Conservation (phyloP, 2,329 filamentous ascomycete genomes). For the Fusarium gaditjirri region DNA sequence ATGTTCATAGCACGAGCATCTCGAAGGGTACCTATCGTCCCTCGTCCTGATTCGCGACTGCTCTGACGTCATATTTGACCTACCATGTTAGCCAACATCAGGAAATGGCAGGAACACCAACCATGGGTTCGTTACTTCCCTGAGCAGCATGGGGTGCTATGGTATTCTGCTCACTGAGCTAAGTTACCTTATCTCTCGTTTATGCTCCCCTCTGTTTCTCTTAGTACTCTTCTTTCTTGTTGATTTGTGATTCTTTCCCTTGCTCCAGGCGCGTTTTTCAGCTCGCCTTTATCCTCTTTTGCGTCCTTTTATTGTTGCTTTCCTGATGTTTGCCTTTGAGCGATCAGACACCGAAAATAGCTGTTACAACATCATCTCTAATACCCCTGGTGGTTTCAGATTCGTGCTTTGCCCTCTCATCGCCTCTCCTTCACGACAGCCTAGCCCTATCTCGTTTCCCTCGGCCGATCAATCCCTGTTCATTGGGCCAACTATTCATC, state of each 20-base stretch:
- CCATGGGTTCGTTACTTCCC: slow-evolving; percentile 7
- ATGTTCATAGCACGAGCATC: not conserved
- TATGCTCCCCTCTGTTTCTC: not conserved
- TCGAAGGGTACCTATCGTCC: not conserved
- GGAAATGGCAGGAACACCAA: slow-evolving; percentile 1
- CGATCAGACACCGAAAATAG: slow-evolving; percentile 26
- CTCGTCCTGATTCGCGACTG: not conserved
- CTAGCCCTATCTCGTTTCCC: slow-evolving; percentile 27
- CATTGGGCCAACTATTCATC: slow-evolving; percentile 8
- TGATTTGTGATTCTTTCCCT: slow-evolving; percentile 3
- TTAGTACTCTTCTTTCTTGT: not conserved
- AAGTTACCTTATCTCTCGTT: not conserved
- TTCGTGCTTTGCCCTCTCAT: slow-evolving; percentile 22
- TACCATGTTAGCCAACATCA: slow-evolving; percentile 2
- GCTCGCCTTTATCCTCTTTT: slow-evolving; percentile 5
- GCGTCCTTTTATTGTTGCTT: slow-evolving; percentile 1
- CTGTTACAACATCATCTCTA: slow-evolving; percentile 14
- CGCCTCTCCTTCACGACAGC: slow-evolving; percentile 14
- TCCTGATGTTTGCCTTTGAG: slow-evolving; percentile 12
- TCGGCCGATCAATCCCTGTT: slow-evolving; percentile 22
- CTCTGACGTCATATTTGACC: slow-evolving; percentile 18
- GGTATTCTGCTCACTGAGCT: not conserved
- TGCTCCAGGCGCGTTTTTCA: slow-evolving; percentile 1
- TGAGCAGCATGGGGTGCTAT: not conserved
- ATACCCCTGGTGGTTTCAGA: slow-evolving; percentile 29